phyloP scores from a whole-genome alignment of 805 yeast genomes.

The Tetrapisispora pingtungensis region DNA sequence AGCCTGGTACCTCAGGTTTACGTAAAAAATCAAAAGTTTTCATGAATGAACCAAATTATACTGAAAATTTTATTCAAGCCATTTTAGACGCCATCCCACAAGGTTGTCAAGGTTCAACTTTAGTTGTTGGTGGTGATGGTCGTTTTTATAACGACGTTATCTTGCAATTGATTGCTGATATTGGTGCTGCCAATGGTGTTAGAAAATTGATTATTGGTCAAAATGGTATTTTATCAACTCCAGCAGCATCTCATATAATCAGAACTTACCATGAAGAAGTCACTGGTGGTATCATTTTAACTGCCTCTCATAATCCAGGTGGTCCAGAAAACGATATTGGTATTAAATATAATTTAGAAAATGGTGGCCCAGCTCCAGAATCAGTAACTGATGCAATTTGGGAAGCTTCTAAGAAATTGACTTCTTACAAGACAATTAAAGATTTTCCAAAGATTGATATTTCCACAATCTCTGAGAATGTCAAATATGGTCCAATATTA shows the following conservation, averaged over 20 bases:
- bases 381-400: slow-evolving; percentile 81
- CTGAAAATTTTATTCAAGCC: slow-evolving; percentile 90
- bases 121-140: slow-evolving; percentile 97
- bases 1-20: slow-evolving; percentile 96
- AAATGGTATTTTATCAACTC: slow-evolving; percentile 82
- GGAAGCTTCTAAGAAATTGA: slow-evolving; percentile 52
- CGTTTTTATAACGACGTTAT: slow-evolving; percentile 80
- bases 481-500: slow-evolving; percentile 47
- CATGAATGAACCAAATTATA: slow-evolving; percentile 59
- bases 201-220: slow-evolving; percentile 78
- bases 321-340: slow-evolving; percentile 91
- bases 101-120: slow-evolving; percentile 61
- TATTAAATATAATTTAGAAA: slow-evolving; percentile 86
- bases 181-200: slow-evolving; percentile 89
- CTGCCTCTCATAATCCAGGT: slow-evolving; percentile 98
- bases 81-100: slow-evolving; percentile 85
- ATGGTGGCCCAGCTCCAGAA: slow-evolving; percentile 99
- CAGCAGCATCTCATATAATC: slow-evolving; percentile 95
- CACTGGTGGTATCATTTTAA: slow-evolving; percentile 92
- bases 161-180: slow-evolving; percentile 69
- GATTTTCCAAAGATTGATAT: slow-evolving; percentile 60
- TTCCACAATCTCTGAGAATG: slow-evolving; percentile 40
- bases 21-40: slow-evolving; percentile 85
- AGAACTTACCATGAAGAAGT: slow-evolving; percentile 49
- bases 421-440: slow-evolving; percentile 47